Conservation (phyloP, 768 basidiomycete species). For the Leccinum broughii region DNA sequence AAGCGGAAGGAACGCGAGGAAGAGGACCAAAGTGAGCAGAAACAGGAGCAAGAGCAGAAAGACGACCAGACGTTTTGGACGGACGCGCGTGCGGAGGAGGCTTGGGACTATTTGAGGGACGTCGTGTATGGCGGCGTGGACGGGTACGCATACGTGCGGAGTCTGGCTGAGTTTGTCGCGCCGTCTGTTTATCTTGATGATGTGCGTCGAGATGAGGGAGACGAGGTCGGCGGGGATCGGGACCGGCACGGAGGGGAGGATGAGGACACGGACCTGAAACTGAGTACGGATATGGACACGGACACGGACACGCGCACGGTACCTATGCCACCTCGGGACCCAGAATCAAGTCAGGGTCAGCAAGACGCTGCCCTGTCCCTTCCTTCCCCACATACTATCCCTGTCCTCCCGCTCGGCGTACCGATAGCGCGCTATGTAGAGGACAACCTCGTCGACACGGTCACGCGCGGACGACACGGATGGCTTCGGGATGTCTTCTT, state of each 20-base stretch:
- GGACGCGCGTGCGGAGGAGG: slow-evolving; percentile 47
- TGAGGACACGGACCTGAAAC: neutral
- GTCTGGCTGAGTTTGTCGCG: slow-evolving; percentile 70
- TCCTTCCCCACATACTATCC: neutral
- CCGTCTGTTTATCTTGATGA: slow-evolving; percentile 21
- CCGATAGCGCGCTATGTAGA: slow-evolving; percentile 43
- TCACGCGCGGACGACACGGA: slow-evolving; percentile 43
- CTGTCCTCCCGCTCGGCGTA: slow-evolving; percentile 27
- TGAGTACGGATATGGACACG: neutral
- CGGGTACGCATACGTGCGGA: slow-evolving; percentile 73
- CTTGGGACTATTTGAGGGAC: slow-evolving; percentile 67
- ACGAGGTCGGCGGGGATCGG: neutral
- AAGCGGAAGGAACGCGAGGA: slow-evolving; percentile 20
- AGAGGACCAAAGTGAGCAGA: neutral
- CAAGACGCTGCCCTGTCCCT: neutral
- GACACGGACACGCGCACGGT: neutral
- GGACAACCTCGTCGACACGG: slow-evolving; percentile 39
- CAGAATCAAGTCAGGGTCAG: neutral
- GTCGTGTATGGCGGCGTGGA: slow-evolving; percentile 81
- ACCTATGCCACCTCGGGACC: neutral
- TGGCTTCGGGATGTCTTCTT: slow-evolving; percentile 31
- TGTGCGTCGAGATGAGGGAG: neutral
- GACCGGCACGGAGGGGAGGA: neutral
- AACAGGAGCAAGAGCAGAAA: slow-evolving; percentile 6
- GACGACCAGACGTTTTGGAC: slow-evolving; percentile 46